Evolutionary conservation across 2,329 filamentous ascomycete species (phyloP), one percentile per base, ranked within the genome.

Genomic region (Rutstroemia sp.): DNA sequence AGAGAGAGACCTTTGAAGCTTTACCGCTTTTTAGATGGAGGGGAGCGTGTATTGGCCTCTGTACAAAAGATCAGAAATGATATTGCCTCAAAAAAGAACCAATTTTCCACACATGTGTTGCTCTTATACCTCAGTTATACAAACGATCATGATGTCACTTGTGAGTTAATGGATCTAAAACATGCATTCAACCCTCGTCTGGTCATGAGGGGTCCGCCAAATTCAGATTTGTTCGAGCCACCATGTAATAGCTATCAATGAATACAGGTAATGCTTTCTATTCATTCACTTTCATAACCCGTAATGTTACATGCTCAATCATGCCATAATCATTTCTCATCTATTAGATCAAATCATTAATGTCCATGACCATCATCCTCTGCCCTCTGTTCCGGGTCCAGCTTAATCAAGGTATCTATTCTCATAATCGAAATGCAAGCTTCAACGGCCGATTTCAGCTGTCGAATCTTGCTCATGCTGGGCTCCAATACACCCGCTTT

Each of bases 381-480:
- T 4, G 73, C 81, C 69, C 81, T 80, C 77, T 86, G 82, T 78
- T 96, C 91, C 17, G 92, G 92, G 78, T 99, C 94, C 73, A 99
- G 77, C 79, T 95, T 95, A 76, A 99, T 97, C 74, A 99, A 80
- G 63, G 94, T 97, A 77, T 99, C 94, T 71, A 99, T 99, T 69
- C 94, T 84, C 94, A 99, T 97, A 72, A 99, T 97, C 70, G 91
- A 89, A 73, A 99, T 95, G 74, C 94, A 97, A 55, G 94, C 94
- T 77, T 99, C 94, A 50, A 99, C 94, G 27, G 94, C 94, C 74
- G 88, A 95, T 86, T 99, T 99, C 70, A 99, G 79, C 79, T 97
- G 94, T 74, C 92, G 88, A 65, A 99, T 83, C 81, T 99, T 99
- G 82, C 92, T 96, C 78, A 99, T 91, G 74, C 88, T 95, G 34